Evolutionary conservation across 139 green algal species (phyloP).

Genomic region (Chlamydomonas sphaeroides): DNA sequence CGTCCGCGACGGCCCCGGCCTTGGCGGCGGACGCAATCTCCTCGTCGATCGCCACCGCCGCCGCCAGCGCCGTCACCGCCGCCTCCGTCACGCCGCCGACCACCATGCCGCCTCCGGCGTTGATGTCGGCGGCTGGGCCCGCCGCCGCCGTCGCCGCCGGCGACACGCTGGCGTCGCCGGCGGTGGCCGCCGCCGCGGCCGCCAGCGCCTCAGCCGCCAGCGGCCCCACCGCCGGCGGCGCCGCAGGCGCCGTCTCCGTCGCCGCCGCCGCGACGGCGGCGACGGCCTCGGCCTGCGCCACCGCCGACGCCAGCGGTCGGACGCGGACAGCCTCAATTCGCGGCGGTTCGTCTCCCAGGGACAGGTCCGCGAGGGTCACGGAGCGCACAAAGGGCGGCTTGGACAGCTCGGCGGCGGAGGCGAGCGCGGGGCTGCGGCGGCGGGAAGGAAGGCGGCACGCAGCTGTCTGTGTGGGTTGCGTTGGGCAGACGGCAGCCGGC

Average conservation of each 20-base stretch:
- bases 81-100: not conserved
- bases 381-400: constrained; percentile 35
- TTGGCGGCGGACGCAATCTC: not conserved
- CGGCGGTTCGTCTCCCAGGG: constrained; percentile 2
- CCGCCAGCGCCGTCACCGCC: constrained; percentile 19
- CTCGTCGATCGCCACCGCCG: constrained; percentile 1
- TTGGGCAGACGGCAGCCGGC: not conserved
- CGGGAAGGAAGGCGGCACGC: not conserved
- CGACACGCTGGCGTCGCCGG: not conserved
- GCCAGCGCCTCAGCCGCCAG: not conserved
- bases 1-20: no score
- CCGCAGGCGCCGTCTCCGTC: not conserved
- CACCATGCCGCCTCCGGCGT: not conserved
- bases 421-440: not conserved
- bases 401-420: not conserved
- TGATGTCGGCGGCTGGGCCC: not conserved
- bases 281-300: constrained; percentile 13
- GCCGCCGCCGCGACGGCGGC: not conserved
- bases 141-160: not conserved
- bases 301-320: constrained; percentile 22
- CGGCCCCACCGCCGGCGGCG: not conserved
- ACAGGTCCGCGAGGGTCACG: constrained; percentile 13
- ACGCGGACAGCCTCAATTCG: constrained; percentile 5
- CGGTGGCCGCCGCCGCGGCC: not conserved
- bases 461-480: not conserved